phyloP scores from a whole-genome alignment of 2,329 filamentous ascomycete species.

The Hymenotorrendiella dingleyae region DNA sequence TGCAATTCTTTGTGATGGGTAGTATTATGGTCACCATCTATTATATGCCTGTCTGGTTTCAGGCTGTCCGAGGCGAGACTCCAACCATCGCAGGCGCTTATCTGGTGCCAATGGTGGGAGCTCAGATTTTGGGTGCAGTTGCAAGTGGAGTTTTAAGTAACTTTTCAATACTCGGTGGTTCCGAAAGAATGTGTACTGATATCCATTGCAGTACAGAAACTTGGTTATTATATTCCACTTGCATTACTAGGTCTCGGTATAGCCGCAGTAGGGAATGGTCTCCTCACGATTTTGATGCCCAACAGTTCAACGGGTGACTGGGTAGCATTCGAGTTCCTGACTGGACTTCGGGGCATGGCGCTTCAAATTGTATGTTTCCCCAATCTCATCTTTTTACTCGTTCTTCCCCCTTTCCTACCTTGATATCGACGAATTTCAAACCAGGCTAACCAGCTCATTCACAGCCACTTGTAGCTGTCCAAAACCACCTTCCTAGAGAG shows the following conservation, averaged over 20 bases:
- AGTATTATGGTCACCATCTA: too few species aligned
- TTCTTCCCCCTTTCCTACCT: too few species aligned
- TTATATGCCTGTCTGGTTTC: too few species aligned
- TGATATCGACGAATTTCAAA: too few species aligned
- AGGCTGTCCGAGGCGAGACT: too few species aligned
- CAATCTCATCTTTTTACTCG: background rate
- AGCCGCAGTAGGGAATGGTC: constrained; percentile 28
- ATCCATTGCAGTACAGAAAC: constrained; percentile 36
- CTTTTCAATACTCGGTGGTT: too few species aligned
- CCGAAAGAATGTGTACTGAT: constrained; percentile 44
- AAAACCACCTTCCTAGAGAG: constrained; percentile 20
- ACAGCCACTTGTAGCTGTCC: constrained; percentile 30
- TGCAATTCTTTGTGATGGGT: too few species aligned
- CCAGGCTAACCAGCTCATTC: background rate
- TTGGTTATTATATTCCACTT: constrained; percentile 32
- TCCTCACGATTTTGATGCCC: constrained; percentile 28
- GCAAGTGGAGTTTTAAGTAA: too few species aligned
- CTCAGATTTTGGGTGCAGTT: too few species aligned
- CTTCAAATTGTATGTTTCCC: constrained; percentile 19
- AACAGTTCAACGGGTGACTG: constrained; percentile 15
- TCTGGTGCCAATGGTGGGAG: too few species aligned
- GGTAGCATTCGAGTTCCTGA: constrained; percentile 24
- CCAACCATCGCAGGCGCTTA: too few species aligned
- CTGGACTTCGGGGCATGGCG: constrained; percentile 18
- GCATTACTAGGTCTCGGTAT: constrained; percentile 26